Conservation (phyloP, 2,329 filamentous ascomycete species). For the Exophiala aquamarina region DNA sequence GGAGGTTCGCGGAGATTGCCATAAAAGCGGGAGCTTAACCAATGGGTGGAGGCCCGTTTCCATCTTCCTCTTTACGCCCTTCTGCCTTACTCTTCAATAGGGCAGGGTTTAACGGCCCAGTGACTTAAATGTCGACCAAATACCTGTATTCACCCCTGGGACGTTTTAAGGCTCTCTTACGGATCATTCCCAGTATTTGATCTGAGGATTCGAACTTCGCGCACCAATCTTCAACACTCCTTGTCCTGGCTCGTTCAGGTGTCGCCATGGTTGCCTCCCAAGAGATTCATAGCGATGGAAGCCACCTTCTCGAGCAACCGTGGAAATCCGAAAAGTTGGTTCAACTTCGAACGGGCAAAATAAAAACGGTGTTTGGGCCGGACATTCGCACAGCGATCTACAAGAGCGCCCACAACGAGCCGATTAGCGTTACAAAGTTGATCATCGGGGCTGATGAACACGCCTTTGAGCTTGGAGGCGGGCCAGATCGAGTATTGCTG, state of each 20-base stretch:
- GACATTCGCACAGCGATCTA: conserved; percentile 13
- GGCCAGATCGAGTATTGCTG: conserved; percentile 63
- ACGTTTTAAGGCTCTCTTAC: no score
- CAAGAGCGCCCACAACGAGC: conserved; percentile 10
- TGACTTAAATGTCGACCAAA: no score
- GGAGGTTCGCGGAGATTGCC: no score
- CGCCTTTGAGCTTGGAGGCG: conserved; percentile 62
- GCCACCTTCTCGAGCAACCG: conserved; percentile 8
- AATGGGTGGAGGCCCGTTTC: no score
- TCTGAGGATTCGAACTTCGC: no score
- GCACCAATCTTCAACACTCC: background rate
- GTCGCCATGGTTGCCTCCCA: conserved; percentile 9
- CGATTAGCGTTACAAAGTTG: conserved; percentile 23
- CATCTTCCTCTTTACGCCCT: no score
- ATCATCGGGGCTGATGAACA: conserved; percentile 63
- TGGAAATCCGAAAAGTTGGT: conserved; percentile 11
- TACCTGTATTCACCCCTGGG: no score
- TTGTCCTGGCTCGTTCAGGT: no score
- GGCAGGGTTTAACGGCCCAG: no score
- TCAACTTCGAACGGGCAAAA: conserved; percentile 14
- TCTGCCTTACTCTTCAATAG: no score
- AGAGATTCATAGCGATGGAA: conserved; percentile 4
- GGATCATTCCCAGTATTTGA: no score
- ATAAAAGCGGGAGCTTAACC: no score
- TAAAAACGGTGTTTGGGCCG: conserved; percentile 11